Evolutionary conservation across 352 stramenopile species (phyloP).

Genomic region (Phytophthora niederhauseri): DNA sequence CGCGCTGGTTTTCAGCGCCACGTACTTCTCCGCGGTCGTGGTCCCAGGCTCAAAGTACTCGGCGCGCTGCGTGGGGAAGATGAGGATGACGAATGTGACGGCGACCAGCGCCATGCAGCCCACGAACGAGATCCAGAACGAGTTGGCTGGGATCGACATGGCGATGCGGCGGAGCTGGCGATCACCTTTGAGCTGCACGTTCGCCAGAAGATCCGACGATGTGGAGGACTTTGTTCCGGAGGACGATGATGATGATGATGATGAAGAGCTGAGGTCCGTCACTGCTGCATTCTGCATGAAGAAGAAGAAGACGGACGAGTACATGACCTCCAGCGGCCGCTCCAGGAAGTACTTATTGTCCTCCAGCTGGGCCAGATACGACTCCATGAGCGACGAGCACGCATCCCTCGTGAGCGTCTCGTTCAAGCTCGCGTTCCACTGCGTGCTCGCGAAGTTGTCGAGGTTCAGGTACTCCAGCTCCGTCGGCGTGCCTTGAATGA

Average conservation of each 20-base stretch:
- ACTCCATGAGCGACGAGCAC: slow-evolving; percentile 53
- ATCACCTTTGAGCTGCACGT: slow-evolving; percentile 46
- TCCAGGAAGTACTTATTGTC: slow-evolving; percentile 51
- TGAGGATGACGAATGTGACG: slow-evolving; percentile 32
- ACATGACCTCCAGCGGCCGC: slow-evolving; percentile 47
- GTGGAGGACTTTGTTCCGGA: slow-evolving; percentile 3
- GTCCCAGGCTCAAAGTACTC: slow-evolving; percentile 37
- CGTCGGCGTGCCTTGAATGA: slow-evolving; percentile 22
- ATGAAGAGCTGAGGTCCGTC: slow-evolving; percentile 30
- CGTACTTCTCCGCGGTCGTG: slow-evolving; percentile 34
- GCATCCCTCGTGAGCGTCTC: slow-evolving; percentile 26
- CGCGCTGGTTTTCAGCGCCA: slow-evolving; percentile 30
- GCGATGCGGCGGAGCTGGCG: slow-evolving; percentile 35
- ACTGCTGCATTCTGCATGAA: slow-evolving; percentile 46
- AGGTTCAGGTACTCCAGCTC: slow-evolving; percentile 37
- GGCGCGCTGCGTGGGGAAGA: slow-evolving; percentile 33
- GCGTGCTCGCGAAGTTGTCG: slow-evolving; percentile 26
- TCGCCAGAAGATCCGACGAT: slow-evolving; percentile 27
- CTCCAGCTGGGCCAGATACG: slow-evolving; percentile 46
- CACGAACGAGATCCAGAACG: slow-evolving; percentile 40
- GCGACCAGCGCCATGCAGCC: slow-evolving; percentile 32
- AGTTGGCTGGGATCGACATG: slow-evolving; percentile 37
- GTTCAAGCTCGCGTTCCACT: slow-evolving; percentile 31
- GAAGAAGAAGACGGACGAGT: slow-evolving; percentile 52
- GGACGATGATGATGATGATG: slow-evolving; percentile 9